phyloP scores from a whole-genome alignment of 768 basidiomycete genomes.

The Candolleomyces eurysporus region DNA sequence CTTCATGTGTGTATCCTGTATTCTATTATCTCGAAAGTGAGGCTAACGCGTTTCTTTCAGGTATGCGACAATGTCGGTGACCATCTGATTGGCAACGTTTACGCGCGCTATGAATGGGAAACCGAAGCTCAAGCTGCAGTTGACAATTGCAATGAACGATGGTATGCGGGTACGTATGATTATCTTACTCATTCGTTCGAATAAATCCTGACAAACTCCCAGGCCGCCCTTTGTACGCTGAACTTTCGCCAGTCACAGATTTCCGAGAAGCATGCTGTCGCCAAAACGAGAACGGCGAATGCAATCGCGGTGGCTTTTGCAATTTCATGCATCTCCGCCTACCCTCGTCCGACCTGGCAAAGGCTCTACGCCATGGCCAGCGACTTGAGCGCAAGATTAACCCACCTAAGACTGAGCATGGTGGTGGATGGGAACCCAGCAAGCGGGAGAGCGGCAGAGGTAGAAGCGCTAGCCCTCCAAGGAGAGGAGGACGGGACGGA shows the following conservation, averaged over 20 bases:
- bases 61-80: slow-evolving; percentile 99
- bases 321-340: slow-evolving; percentile 98
- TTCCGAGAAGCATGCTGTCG: slow-evolving; percentile 98
- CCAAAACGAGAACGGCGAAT: slow-evolving; percentile 98
- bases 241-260: slow-evolving; percentile 96
- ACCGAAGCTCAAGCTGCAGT: slow-evolving; percentile 94
- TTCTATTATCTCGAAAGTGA: not conserved
- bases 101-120: slow-evolving; percentile 98
- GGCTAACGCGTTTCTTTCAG: slow-evolving; percentile 31
- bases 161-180: slow-evolving; percentile 87
- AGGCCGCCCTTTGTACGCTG: slow-evolving; percentile 96
- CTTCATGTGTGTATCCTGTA: slow-evolving; percentile 67
- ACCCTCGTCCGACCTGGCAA: slow-evolving; percentile 81
- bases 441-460: slow-evolving; percentile 64
- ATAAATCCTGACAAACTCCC: slow-evolving; percentile 10
- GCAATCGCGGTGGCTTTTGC: slow-evolving; percentile 97
- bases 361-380: slow-evolving; percentile 77
- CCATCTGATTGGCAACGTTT: slow-evolving; percentile 96
- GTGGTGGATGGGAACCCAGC: slow-evolving; percentile 82
- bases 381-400: slow-evolving; percentile 77
- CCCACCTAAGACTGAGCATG: slow-evolving; percentile 58
- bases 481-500: slow-evolving; percentile 59
- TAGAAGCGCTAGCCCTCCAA: slow-evolving; percentile 72
- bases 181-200: not conserved
- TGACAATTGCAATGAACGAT: slow-evolving; percentile 89